A percentile compares a stretch with the other conserved stretches of the same genome.
These are phyloP conservation scores for Theobroma cacao DNA, from an alignment of 345 rosid species.

Conservation along the genomic window DNA sequence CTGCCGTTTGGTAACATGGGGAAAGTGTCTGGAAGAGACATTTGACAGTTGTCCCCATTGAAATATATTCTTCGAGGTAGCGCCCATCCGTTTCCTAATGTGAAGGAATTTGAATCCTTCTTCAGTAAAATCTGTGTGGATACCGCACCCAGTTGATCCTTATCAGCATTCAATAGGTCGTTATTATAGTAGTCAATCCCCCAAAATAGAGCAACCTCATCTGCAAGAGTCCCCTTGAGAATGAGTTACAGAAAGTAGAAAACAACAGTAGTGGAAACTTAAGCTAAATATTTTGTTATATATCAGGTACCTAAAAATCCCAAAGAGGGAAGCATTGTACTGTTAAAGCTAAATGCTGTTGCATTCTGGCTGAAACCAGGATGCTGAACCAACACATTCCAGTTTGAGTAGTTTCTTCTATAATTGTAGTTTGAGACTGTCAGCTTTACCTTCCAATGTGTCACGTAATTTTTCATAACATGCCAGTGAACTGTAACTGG, in stretches of 20 bases:
- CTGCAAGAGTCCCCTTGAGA: conserved; percentile 32
- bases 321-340: conserved; percentile 36
- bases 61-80: conserved; percentile 57
- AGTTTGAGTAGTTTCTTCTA: conserved; percentile 46
- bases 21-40: conserved; percentile 53
- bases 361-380: conserved; percentile 45
- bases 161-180: conserved; percentile 32
- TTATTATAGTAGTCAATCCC: conserved; percentile 40
- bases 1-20: conserved; percentile 47
- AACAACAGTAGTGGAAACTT: background rate
- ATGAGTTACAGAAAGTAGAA: background rate
- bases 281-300: background rate
- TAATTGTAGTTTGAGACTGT: conserved; percentile 51
- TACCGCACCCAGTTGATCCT: conserved; percentile 32
- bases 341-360: conserved; percentile 50
- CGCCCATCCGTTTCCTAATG: conserved; percentile 55
- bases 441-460: conserved; percentile 52
- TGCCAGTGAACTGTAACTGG: conserved; percentile 61
- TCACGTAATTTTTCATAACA: conserved; percentile 43
- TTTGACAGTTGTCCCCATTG: conserved; percentile 49
- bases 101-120: conserved; percentile 41
- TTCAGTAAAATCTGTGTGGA: conserved; percentile 43
- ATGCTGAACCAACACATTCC: conserved; percentile 60
- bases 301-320: conserved; percentile 38
- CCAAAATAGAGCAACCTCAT: conserved; percentile 55